Conservation (phyloP, 192 early-diverging fungal species). For the Mortierella hygrophila region DNA sequence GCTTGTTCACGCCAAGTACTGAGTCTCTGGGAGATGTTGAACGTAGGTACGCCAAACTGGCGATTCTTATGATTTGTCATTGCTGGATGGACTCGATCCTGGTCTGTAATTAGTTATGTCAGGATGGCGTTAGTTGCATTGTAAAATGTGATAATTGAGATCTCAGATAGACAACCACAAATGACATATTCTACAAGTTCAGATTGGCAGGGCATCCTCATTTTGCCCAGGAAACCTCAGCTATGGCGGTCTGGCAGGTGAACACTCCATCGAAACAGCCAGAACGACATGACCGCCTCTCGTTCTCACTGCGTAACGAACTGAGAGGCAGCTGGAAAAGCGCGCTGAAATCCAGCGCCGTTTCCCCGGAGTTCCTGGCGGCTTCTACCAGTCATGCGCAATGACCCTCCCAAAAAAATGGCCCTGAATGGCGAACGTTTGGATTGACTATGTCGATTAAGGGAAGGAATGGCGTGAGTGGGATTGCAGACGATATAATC, state of each 20-base stretch:
- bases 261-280: background rate
- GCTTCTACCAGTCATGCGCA: slow-evolving; percentile 6
- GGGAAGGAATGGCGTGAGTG: too few relatives aligned
- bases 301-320: slow-evolving; percentile 13
- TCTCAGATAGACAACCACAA: slow-evolving; percentile 1
- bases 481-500: too few relatives aligned
- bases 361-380: slow-evolving; percentile 11
- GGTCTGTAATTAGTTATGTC: background rate
- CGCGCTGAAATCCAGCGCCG: slow-evolving; percentile 13
- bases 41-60: background rate
- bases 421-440: background rate
- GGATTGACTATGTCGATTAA: background rate
- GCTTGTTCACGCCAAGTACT: background rate
- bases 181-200: background rate
- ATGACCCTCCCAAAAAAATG: background rate
- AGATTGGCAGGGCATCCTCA: background rate
- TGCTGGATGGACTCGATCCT: background rate
- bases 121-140: too few relatives aligned
- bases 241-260: slow-evolving; percentile 6
- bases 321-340: slow-evolving; percentile 4
- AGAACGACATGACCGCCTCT: slow-evolving; percentile 16
- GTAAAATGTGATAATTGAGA: background rate
- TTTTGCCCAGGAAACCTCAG: slow-evolving; percentile 4
- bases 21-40: background rate
- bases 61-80: background rate